Evolutionary conservation across 2,329 filamentous ascomycete species (phyloP), one percentile per base, ranked within the genome.

Genomic region (Endocalyx cinctus): DNA sequence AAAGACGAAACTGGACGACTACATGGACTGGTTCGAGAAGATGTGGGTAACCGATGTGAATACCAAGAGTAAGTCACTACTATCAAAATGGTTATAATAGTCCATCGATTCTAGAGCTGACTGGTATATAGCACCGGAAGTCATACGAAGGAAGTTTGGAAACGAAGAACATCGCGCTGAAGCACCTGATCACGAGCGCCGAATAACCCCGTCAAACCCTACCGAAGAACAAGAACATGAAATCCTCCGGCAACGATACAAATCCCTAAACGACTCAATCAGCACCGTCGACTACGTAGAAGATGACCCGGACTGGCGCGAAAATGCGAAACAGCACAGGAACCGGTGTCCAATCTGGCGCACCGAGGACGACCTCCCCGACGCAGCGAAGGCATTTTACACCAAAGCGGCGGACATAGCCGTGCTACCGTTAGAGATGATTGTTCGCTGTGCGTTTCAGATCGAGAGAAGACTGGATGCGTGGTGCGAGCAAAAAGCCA

Each of bases 11-110:
- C 62, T 90, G 23, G 84, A 89, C 48, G 74, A 83, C 38, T 90
- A 88, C 50, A 69, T 94, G 58, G 77, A 87, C 57, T 92, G 84
- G 79, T 89, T 84, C 53, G 79, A 85, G 51, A 69, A 70, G 37
- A 82, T 71, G 27, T 85, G 79, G 67, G 58, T 77, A 28, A 64
- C 68, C 41, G 65, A 72, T 35, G 56, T 49, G 13, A 54, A 61
- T 27, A 48, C 56, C 10, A 62, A 57, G 41, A 58, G 62, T 59
- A 59, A 53, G 46, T 36, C n/a, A 25, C 16, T 17, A 10, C 26
- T 15, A n/a, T n/a, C n/a, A n/a, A n/a, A n/a, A n/a, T n/a, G n/a
- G n/a, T n/a, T n/a, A n/a, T n/a, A n/a, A n/a, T n/a, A n/a, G n/a
- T n/a, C n/a, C n/a, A n/a, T n/a, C n/a, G n/a, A n/a, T n/a, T n/a